Evolutionary conservation across 108 stramenopile species (phyloP), one percentile per base, ranked within the genome.

Genomic region (Discostella stelligeroides): DNA sequence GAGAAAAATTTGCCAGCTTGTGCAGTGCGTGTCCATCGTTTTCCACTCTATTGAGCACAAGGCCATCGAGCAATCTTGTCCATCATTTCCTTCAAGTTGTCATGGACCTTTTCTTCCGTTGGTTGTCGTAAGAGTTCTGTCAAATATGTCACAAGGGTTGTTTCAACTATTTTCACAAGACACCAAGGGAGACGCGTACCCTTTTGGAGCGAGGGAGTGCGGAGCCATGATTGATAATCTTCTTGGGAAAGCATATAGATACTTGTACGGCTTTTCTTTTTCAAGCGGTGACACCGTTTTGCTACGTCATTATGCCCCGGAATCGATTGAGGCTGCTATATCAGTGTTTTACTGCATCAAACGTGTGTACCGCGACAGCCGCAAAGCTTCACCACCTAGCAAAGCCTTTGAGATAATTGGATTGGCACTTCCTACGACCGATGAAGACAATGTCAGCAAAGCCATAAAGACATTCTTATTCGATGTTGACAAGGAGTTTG

Each of bases 341-440:
- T 76, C 76, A 59, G 78, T 95, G 24, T 95, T 92, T 64, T 79
- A 90, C n/a, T 90, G 91, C 66, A 75, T 95, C 2, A 58, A 78
- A 25, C 76, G 94, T 66, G 76, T 89, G 55, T 91, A 89, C 59
- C 65, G 80, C 24, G 63, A 79, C 6, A 83, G 85, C 14, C 70
- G 88, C 34, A 79, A 75, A 41, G 62, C 84, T 0, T 34, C 34
- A 34, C 79, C 86, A 14, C 94, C 94, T 14, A 90, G 78, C 51
- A 74, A 63, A 40, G 87, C 90, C 12, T 72, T 92, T 14, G 90
- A 92, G 27, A 29, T 65, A 12, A 78, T 95, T 8, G 80, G 73
- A 9, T 37, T 77, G 48, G 80, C 80, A 12, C 55, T 95, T n/a
- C 94, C 94, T 43, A 56, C 68, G 0, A 51, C 64, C 0, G 72